Conservation (phyloP, 495 filamentous ascomycete species). For the Paragyromitra xinjiangensis region DNA sequence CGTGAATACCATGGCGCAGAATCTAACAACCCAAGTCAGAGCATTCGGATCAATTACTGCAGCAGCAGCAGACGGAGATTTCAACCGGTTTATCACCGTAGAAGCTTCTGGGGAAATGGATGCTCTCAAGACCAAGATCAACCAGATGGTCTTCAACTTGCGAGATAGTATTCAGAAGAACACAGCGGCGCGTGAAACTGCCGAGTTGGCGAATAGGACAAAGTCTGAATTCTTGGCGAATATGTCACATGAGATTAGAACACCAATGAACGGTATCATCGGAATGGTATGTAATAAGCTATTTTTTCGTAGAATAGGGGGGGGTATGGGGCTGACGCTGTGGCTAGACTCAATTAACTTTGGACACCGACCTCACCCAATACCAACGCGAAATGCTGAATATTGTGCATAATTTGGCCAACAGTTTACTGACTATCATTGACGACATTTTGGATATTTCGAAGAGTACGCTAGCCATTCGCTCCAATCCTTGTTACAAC, state of each 20-base stretch:
- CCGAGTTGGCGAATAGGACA: conserved; percentile 96
- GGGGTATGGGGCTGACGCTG: conserved; percentile 67
- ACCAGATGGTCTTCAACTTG: conserved; percentile 97
- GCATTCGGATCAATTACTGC: conserved; percentile 98
- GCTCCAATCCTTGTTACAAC: not conserved
- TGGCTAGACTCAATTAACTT: conserved; percentile 92
- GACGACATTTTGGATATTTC: conserved; percentile 99
- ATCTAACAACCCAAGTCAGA: conserved; percentile 95
- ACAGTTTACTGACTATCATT: conserved; percentile 97
- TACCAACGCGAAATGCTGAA: conserved; percentile 99
- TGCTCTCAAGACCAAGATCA: conserved; percentile 98
- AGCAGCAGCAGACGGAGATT: conserved; percentile 94
- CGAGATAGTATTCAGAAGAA: conserved; percentile 97
- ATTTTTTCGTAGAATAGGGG: not conserved
- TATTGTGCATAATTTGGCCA: conserved; percentile 96
- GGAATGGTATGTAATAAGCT: conserved; percentile 53
- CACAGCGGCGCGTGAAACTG: conserved; percentile 93
- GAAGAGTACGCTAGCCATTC: conserved; percentile 67
- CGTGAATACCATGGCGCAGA: conserved; percentile 99
- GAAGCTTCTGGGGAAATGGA: conserved; percentile 99
- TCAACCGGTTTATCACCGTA: conserved; percentile 96
- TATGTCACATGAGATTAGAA: conserved; percentile 99
- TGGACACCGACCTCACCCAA: conserved; percentile 93
- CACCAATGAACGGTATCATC: conserved; percentile 77
- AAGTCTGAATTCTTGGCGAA: conserved; percentile 99